Base-by-base conservation (phyloP, 176 grass and related monocot species). In the Musa troglodytarum region DNA sequence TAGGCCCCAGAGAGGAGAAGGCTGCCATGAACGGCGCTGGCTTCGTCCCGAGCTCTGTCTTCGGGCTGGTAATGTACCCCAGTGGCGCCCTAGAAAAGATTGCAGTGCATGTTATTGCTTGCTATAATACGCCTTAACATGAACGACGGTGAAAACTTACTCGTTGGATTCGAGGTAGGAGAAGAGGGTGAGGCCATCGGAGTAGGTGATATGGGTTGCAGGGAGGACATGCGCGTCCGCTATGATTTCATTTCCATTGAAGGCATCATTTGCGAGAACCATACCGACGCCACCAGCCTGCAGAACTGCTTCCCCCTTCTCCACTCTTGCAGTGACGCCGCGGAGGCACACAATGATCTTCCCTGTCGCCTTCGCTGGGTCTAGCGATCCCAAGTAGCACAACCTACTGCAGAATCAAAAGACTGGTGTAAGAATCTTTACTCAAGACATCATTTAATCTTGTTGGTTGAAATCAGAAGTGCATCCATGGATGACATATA, bases 1-100 rank as follows among this genome's bases (percentile, higher is more conserved):
- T 77, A 23, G 75, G 75, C 25, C 75, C 75, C 52, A 17, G 75
- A 65, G 75, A 77, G 11, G 75, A 65, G 59, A 77, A 77, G 10
- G 49, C 49, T 12, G 75, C 75, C 75, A 77, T 65, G 43, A 65
- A 52, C 10, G 75, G 75, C 53, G 75, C 75, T 50, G 75, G 75
- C 65, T 65, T 77, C 19, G 57, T 52, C 20, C 61, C 49, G 1
- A 53, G 21, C 16, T 65, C 3, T 16, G 75, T 77, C 4, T 15
- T 10, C 4, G 75, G 61, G 6, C 15, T 52, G 9, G 75, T 65
- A 52, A 77, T 65, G 43, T 16, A 65, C 14, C 59, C 75, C 2
- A 65, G 20, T 1, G 61, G 26, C 12, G 49, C 65, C 34, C 75
- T 77, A 50, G 28, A 59, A 43, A 55, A 1, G 23, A 63, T 73